Base-by-base conservation (phyloP, 352 stramenopile genomes). In the Thraustochytrium sp. region DNA sequence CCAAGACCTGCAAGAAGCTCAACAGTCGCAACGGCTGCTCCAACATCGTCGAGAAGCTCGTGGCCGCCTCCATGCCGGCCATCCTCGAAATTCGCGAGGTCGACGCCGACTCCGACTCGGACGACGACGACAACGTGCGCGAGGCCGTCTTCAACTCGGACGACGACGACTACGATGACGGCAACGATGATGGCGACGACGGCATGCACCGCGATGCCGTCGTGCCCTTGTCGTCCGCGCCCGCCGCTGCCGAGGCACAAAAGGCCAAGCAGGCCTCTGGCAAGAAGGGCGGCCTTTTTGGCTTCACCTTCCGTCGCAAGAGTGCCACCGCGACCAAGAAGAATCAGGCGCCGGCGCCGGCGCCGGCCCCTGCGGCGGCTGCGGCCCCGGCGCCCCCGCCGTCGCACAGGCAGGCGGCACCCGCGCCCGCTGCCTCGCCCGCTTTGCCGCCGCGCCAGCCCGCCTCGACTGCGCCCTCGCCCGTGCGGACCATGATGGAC, bases 1-100 rank as follows among this genome's bases (percentile, higher is more conserved):
- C 21, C n/a, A 84, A 37, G 18, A 61, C 61, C 23, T 72, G 73
- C 44, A 62, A 62, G 23, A 42, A 74, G 34, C 61, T 84, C 51
- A 23, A 84, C 18, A 18, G 0, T 3, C 21, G 31, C 16, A 26
- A 61, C 34, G 75, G 75, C 42, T 62, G 75, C 55, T 76, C 55
- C 8, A 51, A 49, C 34, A 42, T 83, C n/a, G 29, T 84, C 1
- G 61, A 80, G 29, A 83, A 83, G 29, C 59, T 84, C 38, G 75
- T 84, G 21, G n/a, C 18, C 3, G 31, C 18, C 13, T 56, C 29
- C 9, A 42, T 84, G 75, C 55, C 55, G 16, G 44, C 55, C 42
- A 84, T 84, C 36, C 34, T 68, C 5, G 40, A 84, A 34, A 23
- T 73, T 21, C 55, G 75, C 37, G 31, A 65, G 16, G 26, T 65